A percentile compares a stretch with the other conserved stretches of the same genome.
Conservation (phyloP, 1,284 basidiomycete genomes). For the Retiboletus flavoniger region DNA sequence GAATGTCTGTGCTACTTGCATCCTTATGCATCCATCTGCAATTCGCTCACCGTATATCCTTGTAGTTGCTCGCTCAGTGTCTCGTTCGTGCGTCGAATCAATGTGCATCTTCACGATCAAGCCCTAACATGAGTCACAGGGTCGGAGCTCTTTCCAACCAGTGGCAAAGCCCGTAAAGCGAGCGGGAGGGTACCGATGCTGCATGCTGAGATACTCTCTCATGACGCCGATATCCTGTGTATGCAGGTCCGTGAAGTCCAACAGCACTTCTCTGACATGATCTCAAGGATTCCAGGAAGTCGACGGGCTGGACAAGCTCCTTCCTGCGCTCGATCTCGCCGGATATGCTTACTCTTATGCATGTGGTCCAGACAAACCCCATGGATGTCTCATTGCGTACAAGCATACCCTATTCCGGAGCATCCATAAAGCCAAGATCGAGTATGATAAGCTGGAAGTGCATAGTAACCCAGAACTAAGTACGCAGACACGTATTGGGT, state of each 20-base stretch:
- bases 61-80: constrained; percentile 71
- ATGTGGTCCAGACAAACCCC: constrained; percentile 69
- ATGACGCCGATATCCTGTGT: constrained; percentile 76
- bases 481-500: constrained; percentile 47
- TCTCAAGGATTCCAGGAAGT: constrained; percentile 58
- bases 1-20: constrained; percentile 58
- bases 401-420: constrained; percentile 51
- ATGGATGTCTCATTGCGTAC: constrained; percentile 82
- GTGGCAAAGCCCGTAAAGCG: constrained; percentile 73
- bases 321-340: constrained; percentile 57
- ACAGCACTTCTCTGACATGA: neutral
- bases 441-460: constrained; percentile 67
- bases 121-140: constrained; percentile 45
- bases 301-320: constrained; percentile 64
- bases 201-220: constrained; percentile 65
- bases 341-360: constrained; percentile 64
- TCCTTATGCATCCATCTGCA: constrained; percentile 3
- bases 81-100: constrained; percentile 64
- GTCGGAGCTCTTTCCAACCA: constrained; percentile 80
- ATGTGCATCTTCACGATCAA: neutral
- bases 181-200: constrained; percentile 73
- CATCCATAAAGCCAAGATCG: constrained; percentile 46
- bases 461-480: constrained; percentile 36
- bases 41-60: constrained; percentile 15
- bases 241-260: constrained; percentile 59